Percentiles rank a stretch among this genome's conserved stretches.
phyloP scores from a whole-genome alignment of 306 rosid species.

The Cicer chorassanicum region DNA sequence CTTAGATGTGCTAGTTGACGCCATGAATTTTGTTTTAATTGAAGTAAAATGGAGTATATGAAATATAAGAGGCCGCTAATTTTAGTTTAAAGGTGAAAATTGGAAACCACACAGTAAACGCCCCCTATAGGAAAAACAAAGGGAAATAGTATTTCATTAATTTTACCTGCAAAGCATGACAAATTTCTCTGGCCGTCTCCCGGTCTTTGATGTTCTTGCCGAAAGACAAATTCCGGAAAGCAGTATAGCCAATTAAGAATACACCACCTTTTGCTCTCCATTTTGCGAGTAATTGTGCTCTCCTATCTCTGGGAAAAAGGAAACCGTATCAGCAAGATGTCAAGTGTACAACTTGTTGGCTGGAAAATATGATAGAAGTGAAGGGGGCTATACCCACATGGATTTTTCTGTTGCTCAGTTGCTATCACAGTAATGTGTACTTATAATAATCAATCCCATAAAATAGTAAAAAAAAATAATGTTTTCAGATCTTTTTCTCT shows the following conservation, averaged over 20 bases:
- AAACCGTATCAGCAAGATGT: slow-evolving; percentile 41
- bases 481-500: neutral
- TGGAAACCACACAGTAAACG: too few species aligned
- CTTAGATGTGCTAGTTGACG: too few species aligned
- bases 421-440: slow-evolving; percentile 15
- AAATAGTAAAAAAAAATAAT: neutral
- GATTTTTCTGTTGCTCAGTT: slow-evolving; percentile 10
- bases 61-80: too few species aligned
- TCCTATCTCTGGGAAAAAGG: slow-evolving; percentile 75
- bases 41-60: too few species aligned
- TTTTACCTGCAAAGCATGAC: slow-evolving; percentile 79
- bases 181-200: slow-evolving; percentile 71
- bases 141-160: slow-evolving; percentile 17
- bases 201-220: slow-evolving; percentile 88
- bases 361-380: slow-evolving; percentile 9
- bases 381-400: slow-evolving; percentile 16
- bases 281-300: slow-evolving; percentile 74
- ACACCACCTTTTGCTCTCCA: slow-evolving; percentile 97
- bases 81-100: too few species aligned
- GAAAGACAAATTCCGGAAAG: slow-evolving; percentile 85
- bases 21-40: too few species aligned
- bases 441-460: slow-evolving; percentile 6
- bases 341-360: neutral
- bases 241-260: slow-evolving; percentile 83
- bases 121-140: too few species aligned